Conservation (phyloP, 164 flowering plant species). For the Nelumbo lutea region DNA sequence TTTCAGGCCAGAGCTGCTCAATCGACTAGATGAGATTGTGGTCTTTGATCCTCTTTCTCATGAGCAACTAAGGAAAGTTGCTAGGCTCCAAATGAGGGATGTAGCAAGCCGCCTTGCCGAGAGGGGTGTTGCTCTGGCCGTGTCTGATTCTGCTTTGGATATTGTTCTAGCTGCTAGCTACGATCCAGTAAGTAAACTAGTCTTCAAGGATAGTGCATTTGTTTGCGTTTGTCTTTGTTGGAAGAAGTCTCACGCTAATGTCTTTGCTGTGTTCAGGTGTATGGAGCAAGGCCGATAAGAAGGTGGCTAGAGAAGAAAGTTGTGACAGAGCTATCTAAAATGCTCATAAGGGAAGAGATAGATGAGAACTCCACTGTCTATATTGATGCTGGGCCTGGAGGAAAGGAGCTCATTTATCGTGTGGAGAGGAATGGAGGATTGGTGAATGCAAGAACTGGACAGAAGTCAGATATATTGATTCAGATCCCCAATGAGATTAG, state of each 20-base stretch:
- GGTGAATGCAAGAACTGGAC: conserved; percentile 50
- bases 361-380: conserved; percentile 91
- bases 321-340: conserved; percentile 75
- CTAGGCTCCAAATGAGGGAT: conserved; percentile 76
- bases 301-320: conserved; percentile 90
- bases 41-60: conserved; percentile 83
- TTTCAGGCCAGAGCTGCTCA: conserved; percentile 78
- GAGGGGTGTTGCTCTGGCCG: conserved; percentile 78
- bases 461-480: conserved; percentile 51
- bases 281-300: conserved; percentile 89
- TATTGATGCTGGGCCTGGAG: conserved; percentile 46
- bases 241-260: background rate
- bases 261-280: conserved; percentile 38
- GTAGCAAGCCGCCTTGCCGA: conserved; percentile 80
- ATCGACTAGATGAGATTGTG: conserved; percentile 85
- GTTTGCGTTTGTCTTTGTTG: background rate
- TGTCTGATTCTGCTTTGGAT: conserved; percentile 75
- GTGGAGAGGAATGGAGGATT: conserved; percentile 58
- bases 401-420: conserved; percentile 17
- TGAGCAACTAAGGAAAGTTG: conserved; percentile 71
- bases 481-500: conserved; percentile 37
- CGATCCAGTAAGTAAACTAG: conserved; percentile 58
- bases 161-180: conserved; percentile 64
- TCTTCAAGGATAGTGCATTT: background rate
- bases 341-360: conserved; percentile 71